Base-by-base conservation (phyloP, 768 basidiomycete species). In the Pleurotus sapidus region DNA sequence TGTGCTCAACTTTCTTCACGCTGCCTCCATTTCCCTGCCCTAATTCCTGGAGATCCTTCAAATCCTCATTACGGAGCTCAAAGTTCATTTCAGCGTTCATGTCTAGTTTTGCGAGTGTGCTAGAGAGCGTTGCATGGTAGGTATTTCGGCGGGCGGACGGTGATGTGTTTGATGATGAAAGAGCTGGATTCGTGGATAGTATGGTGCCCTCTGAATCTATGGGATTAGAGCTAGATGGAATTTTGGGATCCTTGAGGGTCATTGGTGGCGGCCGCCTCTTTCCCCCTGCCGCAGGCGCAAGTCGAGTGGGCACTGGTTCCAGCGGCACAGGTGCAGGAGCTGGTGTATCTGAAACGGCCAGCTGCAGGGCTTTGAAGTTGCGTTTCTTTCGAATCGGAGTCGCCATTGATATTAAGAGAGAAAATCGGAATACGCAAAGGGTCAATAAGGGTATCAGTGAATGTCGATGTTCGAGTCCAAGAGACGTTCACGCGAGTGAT, bases 21-120 rank as follows among this genome's bases (percentile, higher is more conserved):
- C 95, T 97, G 55, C 97, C 97, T 1, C 97, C 95, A 67, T 98
- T 98, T 3, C 97, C 97, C 62, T 92, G 88, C 3, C 97, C 97
- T 3, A 99, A 80, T 71, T 99, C 97, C 55, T 84, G 83, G 46
- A 98, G 68, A 62, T 95, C 91, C 72, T 89, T 89, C 68, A 99
- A 76, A 70, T 98, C 97, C 69, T 96, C 95, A 63, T 89, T 86
- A 64, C 84, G 79, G 63, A 98, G 74, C 66, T 96, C 91, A 63
- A 81, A 87, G 72, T 91, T 91, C 69, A 87, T 86, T 74, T 93
- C 90, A 34, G 87, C 85, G 64, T 89, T 91, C 75, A 93, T 80
- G 63, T 95, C 93, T 59, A 96, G 75, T 62, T 82, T 93, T 18
- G 92, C 93, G 34, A 97, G 82, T 14, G 91, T 93, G 60, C 86